Percentiles rank a stretch among this genome's conserved stretches.
phyloP scores from a whole-genome alignment of 768 basidiomycete species.

The Calocybe gangraenosa region DNA sequence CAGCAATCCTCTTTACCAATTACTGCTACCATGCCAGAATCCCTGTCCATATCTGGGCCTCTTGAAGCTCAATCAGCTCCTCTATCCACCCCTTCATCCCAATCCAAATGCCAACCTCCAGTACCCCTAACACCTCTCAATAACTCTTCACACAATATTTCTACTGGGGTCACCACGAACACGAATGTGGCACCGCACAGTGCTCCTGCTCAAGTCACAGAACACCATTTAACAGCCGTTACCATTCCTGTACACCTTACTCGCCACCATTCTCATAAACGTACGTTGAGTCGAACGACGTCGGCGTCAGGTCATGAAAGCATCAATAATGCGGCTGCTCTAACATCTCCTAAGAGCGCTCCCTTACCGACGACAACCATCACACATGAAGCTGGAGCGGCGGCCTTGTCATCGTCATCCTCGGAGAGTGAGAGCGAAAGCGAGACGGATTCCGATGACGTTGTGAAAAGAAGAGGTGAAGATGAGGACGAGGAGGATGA shows the following conservation, averaged over 20 bases:
- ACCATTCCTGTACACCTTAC: constrained; percentile 11
- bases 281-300: constrained; percentile 6
- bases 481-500: constrained; percentile 14
- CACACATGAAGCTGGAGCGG: not conserved
- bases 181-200: no score
- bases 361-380: not conserved
- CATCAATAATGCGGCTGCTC: no score
- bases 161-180: no score
- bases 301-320: not conserved
- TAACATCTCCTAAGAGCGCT: not conserved
- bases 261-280: constrained; percentile 13
- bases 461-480: not conserved
- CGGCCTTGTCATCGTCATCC: not conserved
- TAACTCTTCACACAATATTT: no score
- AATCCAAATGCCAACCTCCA: not conserved
- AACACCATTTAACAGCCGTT: constrained; percentile 16
- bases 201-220: constrained; percentile 1
- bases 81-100: constrained; percentile 1
- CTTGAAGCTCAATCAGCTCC: not conserved
- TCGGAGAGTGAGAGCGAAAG: not conserved
- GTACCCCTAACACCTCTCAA: not conserved
- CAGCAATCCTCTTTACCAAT: not conserved
- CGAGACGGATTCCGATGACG: constrained; percentile 13
- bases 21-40: not conserved
- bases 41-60: not conserved